Evolutionary conservation across 768 basidiomycete species (phyloP).

Genomic region (Hortiboletus flavorubellus): DNA sequence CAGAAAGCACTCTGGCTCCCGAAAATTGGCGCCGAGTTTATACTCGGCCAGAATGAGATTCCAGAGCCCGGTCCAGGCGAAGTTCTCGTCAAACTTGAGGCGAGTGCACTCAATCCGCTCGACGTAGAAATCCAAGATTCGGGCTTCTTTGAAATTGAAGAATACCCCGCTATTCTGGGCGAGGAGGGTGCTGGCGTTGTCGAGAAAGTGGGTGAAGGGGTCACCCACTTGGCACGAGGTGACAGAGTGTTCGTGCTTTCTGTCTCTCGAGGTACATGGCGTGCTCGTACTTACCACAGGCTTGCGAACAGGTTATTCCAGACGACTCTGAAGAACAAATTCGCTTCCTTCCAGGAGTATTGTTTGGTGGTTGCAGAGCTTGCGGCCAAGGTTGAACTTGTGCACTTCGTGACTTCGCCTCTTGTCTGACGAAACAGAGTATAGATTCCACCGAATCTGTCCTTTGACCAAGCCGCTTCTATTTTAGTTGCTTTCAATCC

Average conservation of each 20-base stretch:
- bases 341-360: constrained; percentile 25
- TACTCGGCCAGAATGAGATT: constrained; percentile 15
- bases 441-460: constrained; percentile 34
- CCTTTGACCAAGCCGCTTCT: constrained; percentile 37
- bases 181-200: constrained; percentile 37
- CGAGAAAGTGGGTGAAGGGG: constrained; percentile 34
- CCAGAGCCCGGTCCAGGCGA: constrained; percentile 40
- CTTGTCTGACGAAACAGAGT: neutral
- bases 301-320: constrained; percentile 6
- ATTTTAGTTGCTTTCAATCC: constrained; percentile 32
- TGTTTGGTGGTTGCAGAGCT: constrained; percentile 12
- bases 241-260: constrained; percentile 22
- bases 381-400: constrained; percentile 7
- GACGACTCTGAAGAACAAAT: neutral
- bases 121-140: constrained; percentile 24
- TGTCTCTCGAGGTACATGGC: neutral
- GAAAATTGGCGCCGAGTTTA: constrained; percentile 3
- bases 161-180: constrained; percentile 36
- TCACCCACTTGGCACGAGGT: constrained; percentile 31
- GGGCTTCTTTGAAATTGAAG: constrained; percentile 19
- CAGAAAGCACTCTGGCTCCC: constrained; percentile 18
- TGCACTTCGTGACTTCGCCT: neutral
- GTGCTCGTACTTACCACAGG: neutral
- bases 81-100: constrained; percentile 38
- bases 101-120: constrained; percentile 43